Evolutionary conservation across 2,329 filamentous ascomycete genomes (phyloP), one percentile per base, ranked within the genome.

Genomic region (Falciphora oryzae): DNA sequence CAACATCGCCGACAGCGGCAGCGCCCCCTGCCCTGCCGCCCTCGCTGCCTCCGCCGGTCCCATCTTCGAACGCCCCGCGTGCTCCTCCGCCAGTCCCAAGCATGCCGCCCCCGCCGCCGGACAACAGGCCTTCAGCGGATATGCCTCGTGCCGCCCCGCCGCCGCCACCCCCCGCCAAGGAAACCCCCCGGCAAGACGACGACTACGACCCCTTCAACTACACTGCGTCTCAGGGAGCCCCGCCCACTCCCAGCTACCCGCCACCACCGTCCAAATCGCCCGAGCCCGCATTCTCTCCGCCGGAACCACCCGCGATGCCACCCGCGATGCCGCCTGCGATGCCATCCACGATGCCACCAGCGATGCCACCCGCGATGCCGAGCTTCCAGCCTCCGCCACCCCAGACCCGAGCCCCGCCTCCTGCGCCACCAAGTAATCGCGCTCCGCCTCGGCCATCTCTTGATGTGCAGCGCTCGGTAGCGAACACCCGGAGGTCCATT

Each of bases 201-300:
- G 89, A 90, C 3, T 92, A 92, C 71, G 89, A 92, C 72, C 87
- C 89, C 1, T 87, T 83, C 71, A 86, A 80, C 68, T 85, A 87
- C 70, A n/a, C 68, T 7, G 72, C 77, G 5, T 70, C 78, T 10
- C 71, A 72, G n/a, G 68, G 68, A 3, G 65, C 68, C 27, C 67
- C 74, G 1, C 72, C 16, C 71, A 75, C 7, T 79, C 74, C 63
- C 4, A 53, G 53, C 27, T 32, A 63, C 29, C 38, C 63, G 22
- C 61, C 61, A 8, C 78, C 72, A 28, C 69, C 70, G 10, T 75
- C 78, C 5, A 75, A 66, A 64, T 68, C 75, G 69, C 78, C 80
- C 38, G 81, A 84, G 63, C 77, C 81, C 18, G 70, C 73, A 18
- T 77, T 83, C 60, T 83, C 84, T 63, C 79, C 81, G 18, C 79